phyloP scores from a whole-genome alignment of 2,329 filamentous ascomycete genomes.

The Dothistroma pini region DNA sequence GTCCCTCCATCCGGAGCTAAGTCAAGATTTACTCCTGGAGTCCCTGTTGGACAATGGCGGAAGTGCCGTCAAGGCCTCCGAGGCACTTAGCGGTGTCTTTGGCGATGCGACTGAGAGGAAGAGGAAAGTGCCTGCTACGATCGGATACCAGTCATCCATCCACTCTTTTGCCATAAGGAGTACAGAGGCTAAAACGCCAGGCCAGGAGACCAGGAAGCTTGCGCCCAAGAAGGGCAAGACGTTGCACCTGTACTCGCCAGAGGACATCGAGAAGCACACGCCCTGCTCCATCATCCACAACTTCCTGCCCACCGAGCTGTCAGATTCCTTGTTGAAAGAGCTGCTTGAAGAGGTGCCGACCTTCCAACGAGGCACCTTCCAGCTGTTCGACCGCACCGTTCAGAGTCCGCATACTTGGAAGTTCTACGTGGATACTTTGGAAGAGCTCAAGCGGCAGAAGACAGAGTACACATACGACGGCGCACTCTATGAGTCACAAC shows the following conservation, averaged over 20 bases:
- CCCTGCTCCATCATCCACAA: slow-evolving; percentile 92
- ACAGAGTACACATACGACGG: slow-evolving; percentile 87
- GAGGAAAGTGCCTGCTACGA: slow-evolving; percentile 31
- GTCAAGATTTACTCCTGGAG: slow-evolving; percentile 70
- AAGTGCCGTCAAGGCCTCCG: slow-evolving; percentile 63
- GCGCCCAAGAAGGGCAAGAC: slow-evolving; percentile 76
- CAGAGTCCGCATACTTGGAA: slow-evolving; percentile 77
- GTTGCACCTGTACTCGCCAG: slow-evolving; percentile 75
- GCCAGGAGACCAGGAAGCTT: slow-evolving; percentile 26
- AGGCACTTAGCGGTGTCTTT: slow-evolving; percentile 45
- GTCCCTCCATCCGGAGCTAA: slow-evolving; percentile 65
- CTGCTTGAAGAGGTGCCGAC: slow-evolving; percentile 68
- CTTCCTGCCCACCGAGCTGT: slow-evolving; percentile 69
- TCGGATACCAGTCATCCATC: slow-evolving; percentile 45
- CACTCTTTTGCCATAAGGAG: slow-evolving; percentile 19
- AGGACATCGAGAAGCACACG: slow-evolving; percentile 76
- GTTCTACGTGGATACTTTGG: slow-evolving; percentile 74
- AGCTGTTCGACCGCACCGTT: slow-evolving; percentile 84
- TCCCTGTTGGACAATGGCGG: slow-evolving; percentile 74
- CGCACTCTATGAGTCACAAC: slow-evolving; percentile 60
- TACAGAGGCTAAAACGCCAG: background rate
- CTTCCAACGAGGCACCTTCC: slow-evolving; percentile 70
- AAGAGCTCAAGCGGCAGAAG: slow-evolving; percentile 66
- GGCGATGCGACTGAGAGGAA: slow-evolving; percentile 25
- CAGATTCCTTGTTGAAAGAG: slow-evolving; percentile 70